Evolutionary conservation across 805 yeast species (phyloP).

Genomic region (Candida khao-thaluensis): DNA sequence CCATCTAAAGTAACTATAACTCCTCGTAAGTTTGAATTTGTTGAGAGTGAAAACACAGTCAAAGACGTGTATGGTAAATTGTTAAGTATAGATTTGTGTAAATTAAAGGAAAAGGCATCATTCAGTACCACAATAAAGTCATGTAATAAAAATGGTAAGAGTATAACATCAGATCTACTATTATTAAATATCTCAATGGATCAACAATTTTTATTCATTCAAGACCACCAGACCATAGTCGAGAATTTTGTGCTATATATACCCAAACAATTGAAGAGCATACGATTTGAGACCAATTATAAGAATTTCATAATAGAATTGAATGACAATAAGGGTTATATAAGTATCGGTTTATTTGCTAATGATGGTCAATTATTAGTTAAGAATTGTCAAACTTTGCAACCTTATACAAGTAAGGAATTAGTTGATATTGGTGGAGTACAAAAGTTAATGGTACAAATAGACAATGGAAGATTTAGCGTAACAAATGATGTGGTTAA

Average conservation of each 20-base stretch:
- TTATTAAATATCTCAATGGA: constrained; percentile 6
- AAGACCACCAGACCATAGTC: constrained; percentile 1
- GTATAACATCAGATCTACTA: not conserved
- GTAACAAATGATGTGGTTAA: not conserved
- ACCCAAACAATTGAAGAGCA: constrained; percentile 4
- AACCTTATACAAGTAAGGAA: not conserved
- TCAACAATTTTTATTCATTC: constrained; percentile 7
- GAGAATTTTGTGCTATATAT: constrained; percentile 8
- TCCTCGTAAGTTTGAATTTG: constrained; percentile 4
- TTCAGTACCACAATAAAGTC: not conserved
- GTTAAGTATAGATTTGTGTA: constrained; percentile 4
- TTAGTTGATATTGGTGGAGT: not conserved
- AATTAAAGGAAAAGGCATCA: not conserved
- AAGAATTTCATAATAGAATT: constrained; percentile 5
- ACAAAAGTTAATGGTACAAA: not conserved
- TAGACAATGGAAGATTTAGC: constrained; percentile 5
- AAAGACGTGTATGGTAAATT: constrained; percentile 8
- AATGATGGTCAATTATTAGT: constrained; percentile 1
- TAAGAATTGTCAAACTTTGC: not conserved
- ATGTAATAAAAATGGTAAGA: constrained; percentile 7
- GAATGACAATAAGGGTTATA: constrained; percentile 9
- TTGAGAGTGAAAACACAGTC: constrained; percentile 1
- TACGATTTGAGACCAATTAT: not conserved
- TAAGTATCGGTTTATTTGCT: constrained; percentile 1
- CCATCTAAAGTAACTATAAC: not conserved